phyloP scores from a whole-genome alignment of 306 rosid genomes.

The Cicer pinnatifidum region DNA sequence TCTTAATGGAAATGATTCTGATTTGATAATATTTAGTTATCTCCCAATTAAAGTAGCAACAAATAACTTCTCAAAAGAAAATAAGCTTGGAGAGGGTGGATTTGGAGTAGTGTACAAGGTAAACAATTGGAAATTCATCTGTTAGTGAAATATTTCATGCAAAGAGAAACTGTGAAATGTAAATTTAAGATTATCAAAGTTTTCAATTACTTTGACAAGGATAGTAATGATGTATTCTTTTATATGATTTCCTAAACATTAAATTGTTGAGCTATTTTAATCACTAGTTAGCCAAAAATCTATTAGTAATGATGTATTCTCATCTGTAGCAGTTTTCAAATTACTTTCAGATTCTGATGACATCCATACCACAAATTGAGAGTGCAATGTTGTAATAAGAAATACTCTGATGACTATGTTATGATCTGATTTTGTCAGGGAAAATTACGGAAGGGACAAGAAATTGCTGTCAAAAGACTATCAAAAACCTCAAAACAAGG shows the following conservation, averaged over 20 bases:
- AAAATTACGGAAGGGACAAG: slow-evolving; percentile 50
- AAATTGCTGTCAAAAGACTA: slow-evolving; percentile 59
- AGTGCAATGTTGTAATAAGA: no score
- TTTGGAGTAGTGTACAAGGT: slow-evolving; percentile 63
- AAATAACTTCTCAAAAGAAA: slow-evolving; percentile 54
- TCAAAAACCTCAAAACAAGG: slow-evolving; percentile 61
- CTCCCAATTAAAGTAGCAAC: slow-evolving; percentile 56
- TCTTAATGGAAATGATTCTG: slow-evolving; percentile 39
- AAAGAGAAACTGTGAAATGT: slow-evolving; percentile 8
- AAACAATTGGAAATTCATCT: slow-evolving; percentile 28
- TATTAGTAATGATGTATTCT: neutral
- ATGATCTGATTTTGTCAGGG: slow-evolving; percentile 50
- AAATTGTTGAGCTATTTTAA: slow-evolving; percentile 12
- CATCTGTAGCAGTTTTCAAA: no score
- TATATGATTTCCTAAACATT: no score
- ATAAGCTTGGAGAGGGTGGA: slow-evolving; percentile 63
- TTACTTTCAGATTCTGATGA: no score
- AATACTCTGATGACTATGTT: slow-evolving; percentile 1
- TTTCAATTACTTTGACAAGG: slow-evolving; percentile 17
- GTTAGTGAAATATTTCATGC: slow-evolving; percentile 8
- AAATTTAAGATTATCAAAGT: neutral
- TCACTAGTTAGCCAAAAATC: slow-evolving; percentile 1
- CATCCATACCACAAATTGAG: no score
- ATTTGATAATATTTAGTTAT: slow-evolving; percentile 48
- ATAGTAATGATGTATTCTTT: neutral